These are phyloP conservation scores for Daedaleopsis nitida DNA, from an alignment of 768 basidiomycete species.

Conservation along the genomic window DNA sequence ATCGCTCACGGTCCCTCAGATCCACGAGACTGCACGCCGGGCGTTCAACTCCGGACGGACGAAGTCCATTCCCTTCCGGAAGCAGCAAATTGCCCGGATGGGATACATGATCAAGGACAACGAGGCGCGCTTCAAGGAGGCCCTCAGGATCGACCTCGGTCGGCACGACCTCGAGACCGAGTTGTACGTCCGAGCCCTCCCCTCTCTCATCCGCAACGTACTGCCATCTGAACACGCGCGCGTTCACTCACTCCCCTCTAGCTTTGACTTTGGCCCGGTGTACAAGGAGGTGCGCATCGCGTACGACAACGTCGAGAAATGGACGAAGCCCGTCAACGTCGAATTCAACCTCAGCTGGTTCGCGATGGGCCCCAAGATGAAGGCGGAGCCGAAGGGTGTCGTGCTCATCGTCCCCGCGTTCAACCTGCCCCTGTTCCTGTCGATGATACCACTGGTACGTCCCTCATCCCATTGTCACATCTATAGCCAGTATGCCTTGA, in stretches of 20 bases:
- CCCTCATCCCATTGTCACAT: neutral
- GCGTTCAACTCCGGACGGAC: constrained; percentile 69
- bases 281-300: constrained; percentile 57
- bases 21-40: constrained; percentile 53
- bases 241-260: constrained; percentile 32
- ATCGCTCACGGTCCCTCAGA: constrained; percentile 37
- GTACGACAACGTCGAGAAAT: constrained; percentile 68
- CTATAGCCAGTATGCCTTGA: no score
- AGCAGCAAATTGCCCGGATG: constrained; percentile 75
- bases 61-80: constrained; percentile 64
- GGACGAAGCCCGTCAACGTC: constrained; percentile 67
- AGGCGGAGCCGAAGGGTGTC: constrained; percentile 79
- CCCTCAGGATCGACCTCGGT: constrained; percentile 64
- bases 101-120: constrained; percentile 79
- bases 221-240: neutral
- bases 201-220: neutral
- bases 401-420: constrained; percentile 72
- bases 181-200: constrained; percentile 39
- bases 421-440: constrained; percentile 72
- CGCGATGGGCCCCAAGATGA: constrained; percentile 62
- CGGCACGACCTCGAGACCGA: constrained; percentile 60
- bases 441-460: constrained; percentile 58
- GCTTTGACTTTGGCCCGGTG: constrained; percentile 60
- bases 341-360: constrained; percentile 57
- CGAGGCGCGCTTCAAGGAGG: constrained; percentile 53